Conservation (phyloP, 176 grass and related monocot genomes). For the Dendrocalamus sinicus region DNA sequence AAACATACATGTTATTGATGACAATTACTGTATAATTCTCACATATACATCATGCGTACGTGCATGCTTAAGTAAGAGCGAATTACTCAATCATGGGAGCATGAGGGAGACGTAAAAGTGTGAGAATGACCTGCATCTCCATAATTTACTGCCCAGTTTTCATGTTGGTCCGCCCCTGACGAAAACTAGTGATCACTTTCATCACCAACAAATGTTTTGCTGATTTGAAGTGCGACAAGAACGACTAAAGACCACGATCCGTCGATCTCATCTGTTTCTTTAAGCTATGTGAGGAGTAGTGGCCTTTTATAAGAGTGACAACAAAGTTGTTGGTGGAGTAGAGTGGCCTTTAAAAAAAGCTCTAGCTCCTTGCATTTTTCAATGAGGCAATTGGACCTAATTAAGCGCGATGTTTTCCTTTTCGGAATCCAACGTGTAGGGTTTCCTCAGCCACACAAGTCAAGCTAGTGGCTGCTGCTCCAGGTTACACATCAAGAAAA, state of each 20-base stretch:
- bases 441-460: slow-evolving; percentile 42
- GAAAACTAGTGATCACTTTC: slow-evolving; percentile 3
- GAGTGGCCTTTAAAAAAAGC: slow-evolving; percentile 37
- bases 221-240: slow-evolving; percentile 15
- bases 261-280: slow-evolving; percentile 37
- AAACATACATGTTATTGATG: neutral
- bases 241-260: slow-evolving; percentile 14
- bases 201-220: neutral
- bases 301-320: slow-evolving; percentile 34
- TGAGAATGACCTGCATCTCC: slow-evolving; percentile 17
- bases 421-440: slow-evolving; percentile 33
- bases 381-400: slow-evolving; percentile 23
- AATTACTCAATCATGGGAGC: slow-evolving; percentile 1
- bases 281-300: slow-evolving; percentile 27
- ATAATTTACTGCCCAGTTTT: neutral
- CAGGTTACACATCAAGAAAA: slow-evolving; percentile 44
- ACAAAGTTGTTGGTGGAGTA: slow-evolving; percentile 48
- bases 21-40: neutral
- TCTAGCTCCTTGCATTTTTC: slow-evolving; percentile 38
- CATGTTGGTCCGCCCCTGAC: neutral
- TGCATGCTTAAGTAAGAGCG: neutral
- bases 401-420: slow-evolving; percentile 27
- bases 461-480: slow-evolving; percentile 45
- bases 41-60: slow-evolving; percentile 1
- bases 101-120: neutral